A percentile compares a stretch with the other conserved stretches of the same genome.
Evolutionary conservation across 2,329 filamentous ascomycete species (phyloP).

Genomic region (Penicillium sp.): DNA sequence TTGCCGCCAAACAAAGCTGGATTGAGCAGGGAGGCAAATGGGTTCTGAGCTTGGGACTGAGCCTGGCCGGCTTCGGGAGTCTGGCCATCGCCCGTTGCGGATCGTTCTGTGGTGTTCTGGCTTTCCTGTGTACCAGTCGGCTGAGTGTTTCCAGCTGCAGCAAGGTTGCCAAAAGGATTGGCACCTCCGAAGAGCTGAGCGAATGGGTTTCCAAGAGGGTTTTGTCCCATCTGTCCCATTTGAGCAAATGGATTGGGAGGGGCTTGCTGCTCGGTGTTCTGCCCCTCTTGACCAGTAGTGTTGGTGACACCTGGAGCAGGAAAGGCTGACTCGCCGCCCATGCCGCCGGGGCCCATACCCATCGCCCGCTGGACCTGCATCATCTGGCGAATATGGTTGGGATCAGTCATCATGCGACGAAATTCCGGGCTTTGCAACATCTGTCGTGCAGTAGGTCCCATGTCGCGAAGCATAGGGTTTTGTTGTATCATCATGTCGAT

Average conservation of each 20-base stretch:
- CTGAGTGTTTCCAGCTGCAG: constrained; percentile 27
- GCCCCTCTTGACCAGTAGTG: constrained; percentile 64
- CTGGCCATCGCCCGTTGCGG: constrained; percentile 32
- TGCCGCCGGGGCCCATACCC: constrained; percentile 48
- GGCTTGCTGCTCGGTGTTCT: constrained; percentile 36
- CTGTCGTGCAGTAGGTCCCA: constrained; percentile 71
- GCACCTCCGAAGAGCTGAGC: constrained; percentile 54
- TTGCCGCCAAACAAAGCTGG: constrained; percentile 37
- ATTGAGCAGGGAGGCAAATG: constrained; percentile 66
- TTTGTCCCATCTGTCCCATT: constrained; percentile 15
- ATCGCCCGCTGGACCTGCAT: constrained; percentile 73
- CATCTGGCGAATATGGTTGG: constrained; percentile 76
- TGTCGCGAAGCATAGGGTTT: constrained; percentile 76
- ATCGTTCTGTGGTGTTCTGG: constrained; percentile 27
- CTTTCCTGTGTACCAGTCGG: constrained; percentile 31
- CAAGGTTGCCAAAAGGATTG: constrained; percentile 27
- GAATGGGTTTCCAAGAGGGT: constrained; percentile 48
- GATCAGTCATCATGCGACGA: constrained; percentile 89
- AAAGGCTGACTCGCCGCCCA: constrained; percentile 59
- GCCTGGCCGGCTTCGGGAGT: constrained; percentile 34
- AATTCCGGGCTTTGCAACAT: constrained; percentile 87
- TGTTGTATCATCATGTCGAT: constrained; percentile 92
- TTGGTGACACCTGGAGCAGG: constrained; percentile 91
- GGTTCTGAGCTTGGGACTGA: constrained; percentile 51
- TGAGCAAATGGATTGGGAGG: constrained; percentile 23